phyloP scores from a whole-genome alignment of 1,284 basidiomycete species.

The Leccinum angustisporum region DNA sequence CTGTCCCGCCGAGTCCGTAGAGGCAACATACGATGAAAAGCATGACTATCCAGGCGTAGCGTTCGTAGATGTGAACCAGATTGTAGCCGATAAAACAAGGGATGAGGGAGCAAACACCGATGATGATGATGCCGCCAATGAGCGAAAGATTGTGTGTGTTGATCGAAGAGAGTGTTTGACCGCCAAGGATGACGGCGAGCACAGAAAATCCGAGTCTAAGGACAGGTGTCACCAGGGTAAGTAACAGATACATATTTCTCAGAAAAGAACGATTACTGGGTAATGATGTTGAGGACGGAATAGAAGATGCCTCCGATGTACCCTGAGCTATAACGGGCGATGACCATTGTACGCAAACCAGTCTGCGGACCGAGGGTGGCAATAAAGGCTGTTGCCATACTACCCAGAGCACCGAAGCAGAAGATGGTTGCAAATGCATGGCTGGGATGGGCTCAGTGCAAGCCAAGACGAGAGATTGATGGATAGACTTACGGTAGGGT shows the following conservation, averaged over 20 bases:
- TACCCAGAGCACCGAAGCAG: slow-evolving; percentile 46
- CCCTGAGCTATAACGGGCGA: slow-evolving; percentile 55
- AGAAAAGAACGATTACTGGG: slow-evolving; percentile 39
- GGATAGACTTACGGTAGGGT: slow-evolving; percentile 43
- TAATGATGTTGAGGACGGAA: slow-evolving; percentile 58
- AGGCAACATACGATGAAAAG: slow-evolving; percentile 56
- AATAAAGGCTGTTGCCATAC: slow-evolving; percentile 47
- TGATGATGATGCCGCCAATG: slow-evolving; percentile 46
- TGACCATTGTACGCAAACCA: slow-evolving; percentile 63
- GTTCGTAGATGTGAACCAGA: slow-evolving; percentile 58
- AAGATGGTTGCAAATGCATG: slow-evolving; percentile 44
- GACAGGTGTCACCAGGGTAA: neutral
- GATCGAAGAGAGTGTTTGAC: slow-evolving; percentile 47
- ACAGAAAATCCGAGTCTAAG: slow-evolving; percentile 47
- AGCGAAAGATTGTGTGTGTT: slow-evolving; percentile 42
- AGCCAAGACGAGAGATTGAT: neutral
- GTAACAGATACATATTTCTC: neutral
- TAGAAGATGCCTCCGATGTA: slow-evolving; percentile 57
- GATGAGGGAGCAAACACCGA: slow-evolving; percentile 44
- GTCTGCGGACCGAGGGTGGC: slow-evolving; percentile 61
- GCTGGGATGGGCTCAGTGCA: slow-evolving; percentile 25
- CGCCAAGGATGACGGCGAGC: slow-evolving; percentile 48
- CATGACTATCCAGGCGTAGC: slow-evolving; percentile 60
- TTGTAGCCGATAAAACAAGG: slow-evolving; percentile 53
- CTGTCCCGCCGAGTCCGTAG: slow-evolving; percentile 54